Conservation (phyloP, 352 stramenopile species). For the Phytophthora fragariaefolia region DNA sequence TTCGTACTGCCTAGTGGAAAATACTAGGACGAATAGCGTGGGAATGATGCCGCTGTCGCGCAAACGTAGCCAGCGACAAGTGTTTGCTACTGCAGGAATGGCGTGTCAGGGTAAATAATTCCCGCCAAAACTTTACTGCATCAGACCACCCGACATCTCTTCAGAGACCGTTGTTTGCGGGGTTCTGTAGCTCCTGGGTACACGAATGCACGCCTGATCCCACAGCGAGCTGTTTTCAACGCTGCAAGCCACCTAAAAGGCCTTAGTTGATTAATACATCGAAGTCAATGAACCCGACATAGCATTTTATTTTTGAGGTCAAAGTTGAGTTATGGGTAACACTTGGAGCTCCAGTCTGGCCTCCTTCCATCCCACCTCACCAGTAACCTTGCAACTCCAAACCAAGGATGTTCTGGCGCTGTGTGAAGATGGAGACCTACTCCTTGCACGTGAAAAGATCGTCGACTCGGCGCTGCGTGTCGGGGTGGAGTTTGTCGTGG, state of each 20-base stretch:
- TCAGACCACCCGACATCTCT: background rate
- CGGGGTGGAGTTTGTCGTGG: slow-evolving; percentile 48
- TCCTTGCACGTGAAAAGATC: slow-evolving; percentile 58
- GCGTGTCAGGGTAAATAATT: background rate
- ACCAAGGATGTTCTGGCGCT: slow-evolving; percentile 53
- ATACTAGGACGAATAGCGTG: background rate
- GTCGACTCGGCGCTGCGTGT: slow-evolving; percentile 41
- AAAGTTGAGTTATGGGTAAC: slow-evolving; percentile 26
- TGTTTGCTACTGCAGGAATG: background rate
- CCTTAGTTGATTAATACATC: too few relatives aligned
- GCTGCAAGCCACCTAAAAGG: too few relatives aligned
- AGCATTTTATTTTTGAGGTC: slow-evolving; percentile 1
- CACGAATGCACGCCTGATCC: too few relatives aligned
- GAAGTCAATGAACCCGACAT: too few relatives aligned
- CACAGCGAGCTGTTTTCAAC: too few relatives aligned
- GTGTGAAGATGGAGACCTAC: slow-evolving; percentile 62
- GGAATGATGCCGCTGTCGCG: too few relatives aligned
- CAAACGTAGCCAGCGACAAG: background rate
- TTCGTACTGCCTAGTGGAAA: background rate
- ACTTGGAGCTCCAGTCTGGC: slow-evolving; percentile 24
- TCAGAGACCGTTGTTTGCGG: too few relatives aligned
- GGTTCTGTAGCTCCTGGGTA: too few relatives aligned
- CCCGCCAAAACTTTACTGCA: background rate
- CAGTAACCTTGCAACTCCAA: slow-evolving; percentile 13
- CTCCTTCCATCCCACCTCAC: background rate